Base-by-base conservation (phyloP, 306 rosid species). In the Dryas drummondii region DNA sequence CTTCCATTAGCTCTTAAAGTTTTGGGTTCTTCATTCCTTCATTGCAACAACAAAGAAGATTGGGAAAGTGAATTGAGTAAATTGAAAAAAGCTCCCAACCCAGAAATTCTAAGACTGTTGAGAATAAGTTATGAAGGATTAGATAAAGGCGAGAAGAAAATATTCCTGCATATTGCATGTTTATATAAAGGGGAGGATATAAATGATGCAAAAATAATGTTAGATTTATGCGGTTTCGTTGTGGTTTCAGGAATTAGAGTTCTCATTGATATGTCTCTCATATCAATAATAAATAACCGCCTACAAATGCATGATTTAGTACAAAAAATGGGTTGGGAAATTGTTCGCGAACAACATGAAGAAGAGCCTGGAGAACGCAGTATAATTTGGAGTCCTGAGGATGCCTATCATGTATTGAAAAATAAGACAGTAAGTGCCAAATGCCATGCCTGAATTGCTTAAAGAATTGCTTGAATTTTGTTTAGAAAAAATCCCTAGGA, bases 211-310 rank as follows among this genome's bases (percentile, higher is more conserved):
- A 60, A 11, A 40, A 3, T 22, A 5, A 17, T 41, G 22, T 44
- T 53, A 0, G 56, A 68, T 8, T 11, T 12, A 12, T 10, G 15
- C 4, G 80, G 75, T 22, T 22, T 22, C 4, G 59, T 66, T 58
- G 22, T 22, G 22, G 22, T 15, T 15, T 56, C 72, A 40, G 84
- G 82, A 66, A 64, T 83, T 42, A 83, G 45, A 2, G 64, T 65
- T 72, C 78, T 87, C 67, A 26, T 73, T 66, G 82, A 78, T 59
- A 82, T 75, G 64, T 87, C 85, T 40, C 83, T 87, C 63, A 71
- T 84, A 51, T 62, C 76, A 63, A 4, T 49, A 32, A 46, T 17
- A 48, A 71, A 11, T 3, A 7, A 19, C 0, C 0, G 16, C 0
- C 12, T 76, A 4, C 59, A 10, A 8, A 76, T 83, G 84, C 87